Base-by-base conservation (phyloP, 805 yeast species). In the Wickerhamiella alocasiicola region DNA sequence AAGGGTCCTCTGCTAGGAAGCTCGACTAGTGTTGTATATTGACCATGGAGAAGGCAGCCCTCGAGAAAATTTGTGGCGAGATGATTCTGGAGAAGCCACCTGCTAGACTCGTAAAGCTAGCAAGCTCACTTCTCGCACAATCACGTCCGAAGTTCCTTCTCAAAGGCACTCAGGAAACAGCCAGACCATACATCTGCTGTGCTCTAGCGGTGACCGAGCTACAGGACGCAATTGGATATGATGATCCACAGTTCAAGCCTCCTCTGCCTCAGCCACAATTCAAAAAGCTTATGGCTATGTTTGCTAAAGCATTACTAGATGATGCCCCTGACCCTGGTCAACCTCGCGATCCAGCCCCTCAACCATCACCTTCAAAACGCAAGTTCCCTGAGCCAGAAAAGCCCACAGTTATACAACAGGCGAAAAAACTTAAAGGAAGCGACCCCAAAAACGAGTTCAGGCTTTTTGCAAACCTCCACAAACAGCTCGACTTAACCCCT, bases 141-240 rank as follows among this genome's bases (percentile, higher is more conserved):
- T 49, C 52, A 37, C 19, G 46, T 13, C 26, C 52, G 6, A 17
- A 38, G 12, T 32, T 52, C 13, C 41, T 47, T 4, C 33, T 36
- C 9, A 36, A 36, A 20, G 25, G 25, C 5, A n/a, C 26, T 2
- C 26, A 48, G 32, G 55, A 51, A 38, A 47, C 51, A 5, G 56
- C 55, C 6, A 32, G 56, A 1, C 21, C 43, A 4, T 47, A 51
- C 23, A 28, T 51, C 2, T 51, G 56, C 41, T 47, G 52, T 21
- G 46, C 42, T 4, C 29, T 51, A 11, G 56, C 56, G 2, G 39
- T 41, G 6, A 50, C 49, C 37, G 37, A 36, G 35, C 41, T 41
- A 7, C 30, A 38, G 9, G 42, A 37, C 4, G 15, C 36, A 41
- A 36, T 37, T 1, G 30, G 12, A 2, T 31, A 46, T 5, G 44